Evolutionary conservation across 768 basidiomycete genomes (phyloP).

Genomic region (Mycena maculata): DNA sequence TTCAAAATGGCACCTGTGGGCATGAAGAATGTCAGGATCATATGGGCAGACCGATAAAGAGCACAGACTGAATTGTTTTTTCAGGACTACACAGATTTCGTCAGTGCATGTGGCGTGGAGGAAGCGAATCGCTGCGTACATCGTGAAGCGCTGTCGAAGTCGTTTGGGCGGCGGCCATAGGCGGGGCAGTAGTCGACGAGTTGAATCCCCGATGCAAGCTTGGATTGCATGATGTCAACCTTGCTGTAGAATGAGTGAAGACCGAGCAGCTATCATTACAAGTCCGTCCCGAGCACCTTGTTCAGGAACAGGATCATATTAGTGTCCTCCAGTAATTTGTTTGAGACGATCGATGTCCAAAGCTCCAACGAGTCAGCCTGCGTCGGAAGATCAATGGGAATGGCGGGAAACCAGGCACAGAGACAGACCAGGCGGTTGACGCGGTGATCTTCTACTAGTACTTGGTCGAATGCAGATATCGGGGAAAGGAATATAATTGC

Average conservation of each 20-base stretch:
- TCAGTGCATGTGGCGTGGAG: conserved; percentile 8
- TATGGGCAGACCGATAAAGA: too few relatives aligned
- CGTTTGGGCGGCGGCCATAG: conserved; percentile 73
- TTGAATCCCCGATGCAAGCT: conserved; percentile 70
- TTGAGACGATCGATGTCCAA: conserved; percentile 75
- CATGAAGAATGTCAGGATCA: neutral
- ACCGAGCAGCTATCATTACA: too few relatives aligned
- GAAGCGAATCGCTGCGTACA: conserved; percentile 59
- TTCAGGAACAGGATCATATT: conserved; percentile 80
- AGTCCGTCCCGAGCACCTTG: too few relatives aligned
- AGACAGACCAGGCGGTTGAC: conserved; percentile 72
- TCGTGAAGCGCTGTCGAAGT: conserved; percentile 67
- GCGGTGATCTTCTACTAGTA: conserved; percentile 67
- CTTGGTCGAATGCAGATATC: conserved; percentile 79
- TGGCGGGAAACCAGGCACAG: neutral
- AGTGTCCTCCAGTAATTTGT: conserved; percentile 70
- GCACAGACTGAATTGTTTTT: conserved; percentile 69
- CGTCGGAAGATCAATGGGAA: neutral
- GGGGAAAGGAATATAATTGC: conserved; percentile 83
- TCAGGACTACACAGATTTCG: conserved; percentile 60
- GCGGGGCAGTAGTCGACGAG: conserved; percentile 72
- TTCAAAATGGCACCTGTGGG: conserved; percentile 60
- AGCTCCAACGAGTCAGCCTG: conserved; percentile 75
- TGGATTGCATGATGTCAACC: conserved; percentile 70
- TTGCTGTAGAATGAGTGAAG: too few relatives aligned